These are phyloP conservation scores for Flammula alnicola DNA, from an alignment of 1,284 basidiomycete species.

Conservation along the genomic window DNA sequence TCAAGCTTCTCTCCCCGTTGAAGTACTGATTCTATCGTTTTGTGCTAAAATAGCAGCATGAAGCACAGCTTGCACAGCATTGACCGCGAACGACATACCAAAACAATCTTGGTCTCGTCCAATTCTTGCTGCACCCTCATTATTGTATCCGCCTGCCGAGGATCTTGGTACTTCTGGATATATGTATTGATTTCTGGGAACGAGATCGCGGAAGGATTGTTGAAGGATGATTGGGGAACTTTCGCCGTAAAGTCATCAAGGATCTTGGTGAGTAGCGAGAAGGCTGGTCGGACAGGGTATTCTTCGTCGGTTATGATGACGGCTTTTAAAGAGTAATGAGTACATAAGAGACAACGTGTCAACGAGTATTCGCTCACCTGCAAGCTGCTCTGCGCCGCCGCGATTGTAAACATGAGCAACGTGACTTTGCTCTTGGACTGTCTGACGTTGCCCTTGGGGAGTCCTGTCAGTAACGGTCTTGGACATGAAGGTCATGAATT, in stretches of 20 bases:
- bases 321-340: conserved; percentile 44
- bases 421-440: conserved; percentile 94
- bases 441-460: conserved; percentile 85
- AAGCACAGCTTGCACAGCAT: background rate
- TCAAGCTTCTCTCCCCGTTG: conserved; percentile 98
- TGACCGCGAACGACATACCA: conserved; percentile 58
- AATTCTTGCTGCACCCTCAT: conserved; percentile 99
- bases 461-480: conserved; percentile 95
- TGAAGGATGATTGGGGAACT: conserved; percentile 72
- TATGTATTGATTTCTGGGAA: conserved; percentile 82
- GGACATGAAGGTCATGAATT: conserved; percentile 91
- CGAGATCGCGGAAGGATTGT: conserved; percentile 64
- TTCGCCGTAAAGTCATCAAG: conserved; percentile 92
- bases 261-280: conserved; percentile 93
- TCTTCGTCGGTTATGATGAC: conserved; percentile 96
- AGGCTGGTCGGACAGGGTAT: conserved; percentile 96
- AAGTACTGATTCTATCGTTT: conserved; percentile 98
- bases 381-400: conserved; percentile 78
- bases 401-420: conserved; percentile 92
- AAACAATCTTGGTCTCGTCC: conserved; percentile 98
- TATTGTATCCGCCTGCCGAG: conserved; percentile 96
- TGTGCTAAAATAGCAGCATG: conserved; percentile 67
- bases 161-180: conserved; percentile 96
- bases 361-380: conserved; percentile 55
- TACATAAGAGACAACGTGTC: conserved; percentile 6